Evolutionary conservation across 495 filamentous ascomycete genomes (phyloP).

Genomic region (Sphaerosporella brunnea): DNA sequence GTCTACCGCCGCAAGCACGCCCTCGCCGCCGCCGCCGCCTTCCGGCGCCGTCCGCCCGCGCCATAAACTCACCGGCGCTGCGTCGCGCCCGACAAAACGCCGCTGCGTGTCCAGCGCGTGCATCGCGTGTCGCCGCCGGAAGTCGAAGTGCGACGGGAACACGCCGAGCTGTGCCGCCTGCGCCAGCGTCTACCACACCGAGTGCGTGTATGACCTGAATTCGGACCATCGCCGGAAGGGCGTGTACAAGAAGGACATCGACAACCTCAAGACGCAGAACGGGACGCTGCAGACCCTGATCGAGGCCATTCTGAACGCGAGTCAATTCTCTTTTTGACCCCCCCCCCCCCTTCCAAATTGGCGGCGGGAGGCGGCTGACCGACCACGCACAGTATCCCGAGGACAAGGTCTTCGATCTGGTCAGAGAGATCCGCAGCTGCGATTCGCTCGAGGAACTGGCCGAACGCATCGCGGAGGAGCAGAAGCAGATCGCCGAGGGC

Average conservation of each 20-base stretch:
- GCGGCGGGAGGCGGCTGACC: not conserved
- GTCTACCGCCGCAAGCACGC: too few species aligned
- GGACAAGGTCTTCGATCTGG: constrained; percentile 62
- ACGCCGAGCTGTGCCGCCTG: constrained; percentile 86
- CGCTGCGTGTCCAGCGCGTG: constrained; percentile 88
- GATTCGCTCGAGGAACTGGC: constrained; percentile 84
- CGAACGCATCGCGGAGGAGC: constrained; percentile 31
- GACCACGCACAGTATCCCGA: constrained; percentile 38
- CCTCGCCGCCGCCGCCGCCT: not conserved
- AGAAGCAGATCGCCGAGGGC: not conserved
- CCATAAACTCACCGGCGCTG: constrained; percentile 9
- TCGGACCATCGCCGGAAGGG: constrained; percentile 92
- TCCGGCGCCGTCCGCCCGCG: not conserved
- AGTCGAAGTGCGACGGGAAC: constrained; percentile 92
- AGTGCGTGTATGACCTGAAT: constrained; percentile 85
- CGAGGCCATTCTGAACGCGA: constrained; percentile 66
- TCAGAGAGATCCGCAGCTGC: constrained; percentile 75
- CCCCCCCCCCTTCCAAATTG: not conserved
- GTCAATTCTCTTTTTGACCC: not conserved
- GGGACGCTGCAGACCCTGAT: constrained; percentile 81
- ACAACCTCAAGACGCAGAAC: constrained; percentile 69
- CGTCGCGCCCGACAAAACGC: constrained; percentile 38
- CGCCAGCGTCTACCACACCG: constrained; percentile 83
- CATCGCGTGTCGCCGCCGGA: constrained; percentile 75
- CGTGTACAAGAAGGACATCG: constrained; percentile 87